Evolutionary conservation across 2,329 filamentous ascomycete genomes (phyloP), one percentile per base, ranked within the genome.

Genomic region (Penicillium sp.): DNA sequence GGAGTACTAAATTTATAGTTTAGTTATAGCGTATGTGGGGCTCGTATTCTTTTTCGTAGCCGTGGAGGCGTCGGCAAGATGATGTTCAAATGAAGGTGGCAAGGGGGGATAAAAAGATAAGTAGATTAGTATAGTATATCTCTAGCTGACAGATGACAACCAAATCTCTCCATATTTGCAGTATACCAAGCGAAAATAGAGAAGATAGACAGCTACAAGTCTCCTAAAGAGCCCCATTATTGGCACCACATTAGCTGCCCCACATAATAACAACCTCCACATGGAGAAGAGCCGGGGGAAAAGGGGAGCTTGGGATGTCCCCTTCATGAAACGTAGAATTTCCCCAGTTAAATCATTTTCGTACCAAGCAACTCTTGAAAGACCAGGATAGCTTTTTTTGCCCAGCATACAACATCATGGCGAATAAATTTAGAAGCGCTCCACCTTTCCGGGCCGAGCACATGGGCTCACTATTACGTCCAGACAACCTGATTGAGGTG

Each of bases 381-480:
- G 9, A 2, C n/a, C 10, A 33, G 5, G 15, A 23, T 15, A 51
- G 5, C 29, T 23, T 23, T 9, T 43, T 27, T 16, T 9, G 19
- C 7, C 11, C 34, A 21, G 16, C 16, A 36, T 4, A 36, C 16
- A 31, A 41, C 34, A 58, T 7, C 25, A 61, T 65, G 62, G 36
- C 57, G 8, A 53, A 38, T 29, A 47, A 64, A 36, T 62, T 65
- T 23, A 58, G 61, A 46, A 66, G 59, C 36, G 60, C 60, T 27
- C 65, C 63, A n/a, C 63, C 62, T 23, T 65, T 65, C 53, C 60
- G 63, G 34, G 63, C 63, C 6, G 65, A 67, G 59, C 65, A 65
- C 3, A 54, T 67, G 63, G 62, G 63, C 53, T 66, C 64, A 2
- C 50, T 65, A 43, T 51, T 65, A 36, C 64, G 64, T 39, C 63